Conservation (phyloP, 768 basidiomycete genomes). For the Tephrocybe rancida region DNA sequence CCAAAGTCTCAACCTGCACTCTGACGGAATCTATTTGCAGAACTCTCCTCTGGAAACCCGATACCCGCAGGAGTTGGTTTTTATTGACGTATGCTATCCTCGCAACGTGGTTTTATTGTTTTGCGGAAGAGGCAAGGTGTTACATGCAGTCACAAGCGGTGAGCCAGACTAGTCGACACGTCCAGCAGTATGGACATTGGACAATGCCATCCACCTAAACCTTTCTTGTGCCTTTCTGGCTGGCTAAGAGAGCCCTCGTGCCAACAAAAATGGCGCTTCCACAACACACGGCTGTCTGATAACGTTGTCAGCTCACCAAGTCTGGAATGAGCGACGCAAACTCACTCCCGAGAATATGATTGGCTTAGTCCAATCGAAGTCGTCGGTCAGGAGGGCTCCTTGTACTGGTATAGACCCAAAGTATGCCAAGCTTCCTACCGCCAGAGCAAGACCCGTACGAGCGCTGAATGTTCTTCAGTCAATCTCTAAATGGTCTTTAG, state of each 20-base stretch:
- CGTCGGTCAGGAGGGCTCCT: conserved; percentile 32
- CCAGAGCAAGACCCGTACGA: conserved; percentile 36
- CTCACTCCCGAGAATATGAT: conserved; percentile 37
- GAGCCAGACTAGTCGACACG: no score
- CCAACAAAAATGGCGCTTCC: conserved; percentile 6
- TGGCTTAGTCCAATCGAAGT: conserved; percentile 33
- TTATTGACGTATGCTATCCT: no score
- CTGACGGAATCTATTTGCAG: no score
- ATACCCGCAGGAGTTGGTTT: no score
- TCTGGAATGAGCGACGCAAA: not conserved
- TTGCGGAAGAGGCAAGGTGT: no score
- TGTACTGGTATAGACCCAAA: conserved; percentile 37
- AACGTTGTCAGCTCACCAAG: not conserved
- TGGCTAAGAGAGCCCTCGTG: conserved; percentile 3
- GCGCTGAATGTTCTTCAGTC: conserved; percentile 26
- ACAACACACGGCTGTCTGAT: conserved; percentile 6
- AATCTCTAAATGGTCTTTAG: no score
- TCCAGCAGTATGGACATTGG: no score
- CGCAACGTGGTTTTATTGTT: no score
- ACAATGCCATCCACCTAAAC: no score
- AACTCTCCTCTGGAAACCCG: no score
- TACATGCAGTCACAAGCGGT: no score
- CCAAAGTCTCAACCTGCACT: no score
- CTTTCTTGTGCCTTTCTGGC: conserved; percentile 7
- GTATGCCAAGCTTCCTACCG: conserved; percentile 32